Evolutionary conservation across 176 grass and related monocot genomes (phyloP), one percentile per base, ranked within the genome.

Genomic region (Areca catechu): DNA sequence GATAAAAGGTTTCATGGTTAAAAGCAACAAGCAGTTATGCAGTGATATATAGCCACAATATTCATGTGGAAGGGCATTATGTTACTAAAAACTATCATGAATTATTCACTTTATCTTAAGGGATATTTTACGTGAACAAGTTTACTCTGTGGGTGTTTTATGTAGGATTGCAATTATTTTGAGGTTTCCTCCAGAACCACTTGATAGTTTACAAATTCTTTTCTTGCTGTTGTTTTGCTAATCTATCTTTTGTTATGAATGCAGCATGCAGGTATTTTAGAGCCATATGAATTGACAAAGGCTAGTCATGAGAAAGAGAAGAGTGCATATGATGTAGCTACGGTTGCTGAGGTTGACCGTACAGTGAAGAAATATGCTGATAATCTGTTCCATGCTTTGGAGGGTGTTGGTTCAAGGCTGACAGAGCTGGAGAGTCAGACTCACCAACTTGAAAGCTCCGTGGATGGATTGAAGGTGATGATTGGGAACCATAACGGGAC

Each of bases 311-410:
- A 82, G 57, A 79, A 85, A 82, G 82, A 82, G 56, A 85, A 49
- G 68, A 59, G 27, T 43, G 61, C 80, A 66, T 76, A 72, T 58
- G 65, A 62, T 76, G 56, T 59, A 57, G 57, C 66, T 17, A 74
- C 78, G 19, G 71, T 91, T 48, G 65, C 61, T 69, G 93, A 88
- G 59, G 92, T 98, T 62, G 93, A 98, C 34, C 61, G 49, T 6
- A 85, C 78, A 4, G 89, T 98, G 54, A 98, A 98, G 69, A 98
- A 88, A 65, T 82, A 98, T 66, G 66, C 63, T 57, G 93, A 98
- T 74, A 88, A 71, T 62, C 53, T 98, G 56, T 70, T 98, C 60
- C 69, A 88, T 80, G 84, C 78, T 22, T 49, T 98, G 5, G 87
- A 98, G 73, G 67, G 66, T 69, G 74, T 98, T 22, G 89, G 69